Evolutionary conservation across 805 yeast genomes (phyloP).

Genomic region (Candida maris): DNA sequence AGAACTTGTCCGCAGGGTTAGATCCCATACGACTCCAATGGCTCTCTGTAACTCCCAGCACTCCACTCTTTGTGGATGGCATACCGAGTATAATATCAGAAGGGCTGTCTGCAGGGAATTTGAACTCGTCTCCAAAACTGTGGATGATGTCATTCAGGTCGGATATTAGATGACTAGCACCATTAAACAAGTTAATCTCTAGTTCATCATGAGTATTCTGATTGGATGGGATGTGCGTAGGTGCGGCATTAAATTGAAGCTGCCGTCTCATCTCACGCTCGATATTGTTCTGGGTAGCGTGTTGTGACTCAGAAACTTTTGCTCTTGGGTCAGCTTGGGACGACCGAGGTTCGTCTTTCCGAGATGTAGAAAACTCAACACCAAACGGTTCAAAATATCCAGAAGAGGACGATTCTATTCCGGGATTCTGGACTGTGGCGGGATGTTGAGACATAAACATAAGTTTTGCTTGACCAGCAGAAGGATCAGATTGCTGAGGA

Average conservation of each 20-base stretch:
- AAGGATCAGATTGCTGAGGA: constrained; percentile 1
- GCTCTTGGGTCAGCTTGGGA: background rate
- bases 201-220: constrained; percentile 14
- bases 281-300: constrained; percentile 4
- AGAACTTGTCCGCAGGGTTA: constrained; percentile 14
- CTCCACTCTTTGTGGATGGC: background rate
- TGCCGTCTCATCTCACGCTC: constrained; percentile 14
- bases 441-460: constrained; percentile 17
- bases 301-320: background rate
- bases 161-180: constrained; percentile 33
- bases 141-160: constrained; percentile 34
- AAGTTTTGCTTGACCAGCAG: constrained; percentile 8
- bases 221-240: constrained; percentile 7
- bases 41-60: too few species aligned
- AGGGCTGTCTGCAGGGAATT: constrained; percentile 11
- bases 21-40: background rate
- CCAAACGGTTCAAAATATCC: constrained; percentile 3
- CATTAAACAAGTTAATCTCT: constrained; percentile 31
- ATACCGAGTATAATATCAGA: background rate
- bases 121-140: constrained; percentile 25
- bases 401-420: constrained; percentile 6
- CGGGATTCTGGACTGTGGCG: constrained; percentile 23
- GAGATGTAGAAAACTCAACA: background rate
- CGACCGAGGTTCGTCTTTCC: background rate
- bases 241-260: constrained; percentile 9